Evolutionary conservation across 495 filamentous ascomycete species (phyloP).

Genomic region (Trichoderma virens): DNA sequence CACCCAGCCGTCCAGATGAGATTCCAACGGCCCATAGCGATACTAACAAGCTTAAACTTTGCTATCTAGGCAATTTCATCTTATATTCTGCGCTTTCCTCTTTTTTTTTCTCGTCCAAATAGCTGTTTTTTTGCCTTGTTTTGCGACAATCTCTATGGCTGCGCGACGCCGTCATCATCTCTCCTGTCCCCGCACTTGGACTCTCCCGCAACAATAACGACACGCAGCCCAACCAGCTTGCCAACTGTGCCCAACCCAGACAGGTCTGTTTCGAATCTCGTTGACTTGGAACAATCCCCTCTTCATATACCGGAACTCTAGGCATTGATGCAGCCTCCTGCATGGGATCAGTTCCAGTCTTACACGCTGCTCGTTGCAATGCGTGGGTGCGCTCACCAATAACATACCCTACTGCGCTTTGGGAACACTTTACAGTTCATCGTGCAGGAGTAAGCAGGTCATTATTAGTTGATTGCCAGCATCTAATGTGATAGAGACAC

Average conservation of each 20-base stretch:
- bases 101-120: neutral
- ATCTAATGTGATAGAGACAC: neutral
- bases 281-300: neutral
- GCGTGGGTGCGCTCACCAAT: neutral
- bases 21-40: neutral
- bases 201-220: neutral
- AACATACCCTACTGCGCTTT: neutral
- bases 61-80: neutral
- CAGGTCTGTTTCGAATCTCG: neutral
- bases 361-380: neutral
- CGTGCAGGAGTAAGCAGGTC: slow-evolving; percentile 5
- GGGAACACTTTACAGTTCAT: neutral
- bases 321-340: neutral
- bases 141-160: neutral
- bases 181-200: neutral
- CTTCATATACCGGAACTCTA: neutral
- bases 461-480: neutral
- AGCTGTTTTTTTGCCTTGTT: neutral
- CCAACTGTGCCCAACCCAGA: neutral
- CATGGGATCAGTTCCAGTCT: neutral
- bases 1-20: neutral
- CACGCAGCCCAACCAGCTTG: neutral
- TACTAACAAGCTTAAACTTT: neutral
- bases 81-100: neutral
- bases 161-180: neutral